Conservation (phyloP, 371 early-diverging fungal genomes). For the Sporodiniella umbellata region DNA sequence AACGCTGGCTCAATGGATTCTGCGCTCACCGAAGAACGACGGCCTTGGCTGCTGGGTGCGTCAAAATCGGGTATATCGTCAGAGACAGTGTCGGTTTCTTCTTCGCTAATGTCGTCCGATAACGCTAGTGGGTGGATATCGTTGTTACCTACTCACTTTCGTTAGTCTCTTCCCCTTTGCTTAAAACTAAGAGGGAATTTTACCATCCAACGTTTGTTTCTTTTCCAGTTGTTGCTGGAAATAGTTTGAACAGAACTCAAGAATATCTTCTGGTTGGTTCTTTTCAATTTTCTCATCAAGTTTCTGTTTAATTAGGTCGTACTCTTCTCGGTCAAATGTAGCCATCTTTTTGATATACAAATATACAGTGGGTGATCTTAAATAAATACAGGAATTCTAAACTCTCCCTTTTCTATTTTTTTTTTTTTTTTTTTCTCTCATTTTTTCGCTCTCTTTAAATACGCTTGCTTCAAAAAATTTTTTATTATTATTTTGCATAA, state of each 20-base stretch:
- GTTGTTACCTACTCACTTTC: no score
- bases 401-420: no score
- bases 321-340: constrained; percentile 12
- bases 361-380: neutral
- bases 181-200: no score
- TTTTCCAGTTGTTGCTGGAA: constrained; percentile 70
- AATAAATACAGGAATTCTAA: neutral
- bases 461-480: no score
- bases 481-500: neutral
- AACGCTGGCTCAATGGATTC: constrained; percentile 92
- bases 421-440: no score
- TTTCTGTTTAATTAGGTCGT: constrained; percentile 21
- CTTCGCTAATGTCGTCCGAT: neutral
- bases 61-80: constrained; percentile 10
- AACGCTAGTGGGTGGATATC: constrained; percentile 6
- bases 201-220: constrained; percentile 55
- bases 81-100: constrained; percentile 7
- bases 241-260: constrained; percentile 85
- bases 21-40: constrained; percentile 91
- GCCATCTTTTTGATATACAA: neutral
- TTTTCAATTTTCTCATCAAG: constrained; percentile 20
- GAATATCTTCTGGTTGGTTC: constrained; percentile 64
- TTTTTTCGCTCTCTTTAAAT: no score
- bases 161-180: no score
- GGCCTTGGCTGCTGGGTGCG: constrained; percentile 47